A percentile compares a stretch with the other conserved stretches of the same genome.
Evolutionary conservation across 2,329 filamentous ascomycete genomes (phyloP).

Genomic region (Fusarium sp.): DNA sequence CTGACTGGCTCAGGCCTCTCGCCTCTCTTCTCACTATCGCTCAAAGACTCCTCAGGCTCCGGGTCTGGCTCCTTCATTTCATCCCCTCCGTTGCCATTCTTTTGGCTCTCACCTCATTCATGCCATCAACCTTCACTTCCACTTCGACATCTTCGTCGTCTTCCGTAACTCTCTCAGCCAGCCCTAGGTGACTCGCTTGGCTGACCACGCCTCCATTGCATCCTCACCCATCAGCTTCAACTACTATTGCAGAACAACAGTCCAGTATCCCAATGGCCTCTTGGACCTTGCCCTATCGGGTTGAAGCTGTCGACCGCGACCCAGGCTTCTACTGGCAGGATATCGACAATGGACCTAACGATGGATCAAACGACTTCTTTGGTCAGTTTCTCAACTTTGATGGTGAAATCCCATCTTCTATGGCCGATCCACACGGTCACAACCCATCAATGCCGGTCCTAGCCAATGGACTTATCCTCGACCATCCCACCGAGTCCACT

Average conservation of each 20-base stretch:
- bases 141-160: conserved; percentile 30
- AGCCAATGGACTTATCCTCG: conserved; percentile 44
- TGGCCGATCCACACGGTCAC: conserved; percentile 32
- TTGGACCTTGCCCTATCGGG: conserved; percentile 49
- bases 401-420: conserved; percentile 37
- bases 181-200: conserved; percentile 37
- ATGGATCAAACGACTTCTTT: conserved; percentile 48
- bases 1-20: conserved; percentile 34
- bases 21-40: conserved; percentile 35
- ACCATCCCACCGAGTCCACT: conserved; percentile 46
- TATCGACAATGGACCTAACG: conserved; percentile 43
- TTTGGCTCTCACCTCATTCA: conserved; percentile 33
- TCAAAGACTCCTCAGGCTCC: conserved; percentile 20
- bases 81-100: conserved; percentile 28
- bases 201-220: conserved; percentile 22
- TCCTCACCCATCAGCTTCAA: conserved; percentile 10
- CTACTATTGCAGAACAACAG: conserved; percentile 6
- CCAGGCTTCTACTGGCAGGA: conserved; percentile 50
- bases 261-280: conserved; percentile 46
- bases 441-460: conserved; percentile 39
- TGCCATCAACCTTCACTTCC: conserved; percentile 33
- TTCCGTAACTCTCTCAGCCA: conserved; percentile 26
- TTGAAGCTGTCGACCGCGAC: conserved; percentile 49
- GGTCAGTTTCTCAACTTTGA: conserved; percentile 52
- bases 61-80: conserved; percentile 25